Base-by-base conservation (phyloP, 306 rosid genomes). In the Prunus dulcis region DNA sequence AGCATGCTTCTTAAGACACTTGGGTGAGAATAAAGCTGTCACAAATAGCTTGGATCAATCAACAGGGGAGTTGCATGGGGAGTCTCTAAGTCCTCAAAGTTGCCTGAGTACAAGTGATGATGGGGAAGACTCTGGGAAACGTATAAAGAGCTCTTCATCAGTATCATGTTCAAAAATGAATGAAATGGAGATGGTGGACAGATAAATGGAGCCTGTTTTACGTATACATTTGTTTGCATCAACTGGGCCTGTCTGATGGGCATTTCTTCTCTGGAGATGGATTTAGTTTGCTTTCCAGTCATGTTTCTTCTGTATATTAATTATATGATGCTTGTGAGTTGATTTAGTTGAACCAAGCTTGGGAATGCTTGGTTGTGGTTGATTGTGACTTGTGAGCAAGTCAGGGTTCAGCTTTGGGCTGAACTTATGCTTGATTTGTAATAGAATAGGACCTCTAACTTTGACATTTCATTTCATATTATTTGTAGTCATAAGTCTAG, bases 401-500 rank as follows among this genome's bases (percentile, higher is more conserved):
- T 61, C 74, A 77, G 45, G 69, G 89, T 89, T 89, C 93, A 92
- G 96, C 82, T 84, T 80, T 72, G 88, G 82, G 96, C 96, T 92
- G 97, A 91, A 88, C 82, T 69, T 77, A 47, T 76, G 71, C 76
- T 77, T 64, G 78, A 63, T 76, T 71, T 83, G 79, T 73, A 75
- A 69, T 76, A 41, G 20, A 23, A 78, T 72, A 63, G 56, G 71
- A 84, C 66, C 58, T 82, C 85, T 82, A 79, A 69, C 83, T 83
- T 80, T 70, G 79, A 53, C 73, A 72, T 79, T 72, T 79, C 74
- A 76, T 74, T 49, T 83, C 70, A 60, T 38, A 65, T 66, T 65
- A 61, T 78, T 72, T 81, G 69, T 64, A 2, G 68, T 65, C 57
- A 77, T 32, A 68, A 66, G 69, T 76, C 71, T 17, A 72, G 76